Evolutionary conservation across 192 early-diverging fungal species (phyloP).

Genomic region (Entomortierella chlamydospora): DNA sequence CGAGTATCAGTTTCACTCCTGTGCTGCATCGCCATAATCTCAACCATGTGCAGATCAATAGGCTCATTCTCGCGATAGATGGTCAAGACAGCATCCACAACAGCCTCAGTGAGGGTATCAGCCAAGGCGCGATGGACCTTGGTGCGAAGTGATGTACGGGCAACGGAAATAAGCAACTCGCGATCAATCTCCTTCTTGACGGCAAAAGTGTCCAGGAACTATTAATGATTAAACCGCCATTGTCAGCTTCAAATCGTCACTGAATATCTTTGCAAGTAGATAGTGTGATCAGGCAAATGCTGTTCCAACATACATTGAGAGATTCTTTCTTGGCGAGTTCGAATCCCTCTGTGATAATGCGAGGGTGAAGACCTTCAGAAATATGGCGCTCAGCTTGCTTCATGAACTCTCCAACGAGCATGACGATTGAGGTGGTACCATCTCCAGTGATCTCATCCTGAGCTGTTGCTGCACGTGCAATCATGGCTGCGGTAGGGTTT

Average conservation of each 20-base stretch:
- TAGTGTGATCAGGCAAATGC: background rate
- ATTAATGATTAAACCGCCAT: background rate
- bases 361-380: conserved; percentile 96
- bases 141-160: conserved; percentile 95
- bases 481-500: conserved; percentile 99
- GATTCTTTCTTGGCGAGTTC: conserved; percentile 97
- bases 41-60: conserved; percentile 99
- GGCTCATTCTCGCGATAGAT: conserved; percentile 85
- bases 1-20: conserved; percentile 97
- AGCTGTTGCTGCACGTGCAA: conserved; percentile 97
- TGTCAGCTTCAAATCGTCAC: background rate
- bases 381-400: conserved; percentile 96
- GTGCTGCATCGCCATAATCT: conserved; percentile 99
- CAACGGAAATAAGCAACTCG: conserved; percentile 88
- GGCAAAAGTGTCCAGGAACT: conserved; percentile 94
- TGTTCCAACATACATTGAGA: conserved; percentile 65
- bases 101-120: conserved; percentile 93
- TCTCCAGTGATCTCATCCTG: conserved; percentile 99
- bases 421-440: conserved; percentile 97
- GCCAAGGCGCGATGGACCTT: conserved; percentile 93
- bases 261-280: background rate
- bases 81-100: conserved; percentile 95
- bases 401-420: conserved; percentile 96
- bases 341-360: conserved; percentile 96
- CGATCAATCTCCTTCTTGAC: conserved; percentile 84